Percentiles rank a stretch among this genome's conserved stretches.
Conservation (phyloP, 2,329 filamentous ascomycete species). For the Monilinia polystroma region DNA sequence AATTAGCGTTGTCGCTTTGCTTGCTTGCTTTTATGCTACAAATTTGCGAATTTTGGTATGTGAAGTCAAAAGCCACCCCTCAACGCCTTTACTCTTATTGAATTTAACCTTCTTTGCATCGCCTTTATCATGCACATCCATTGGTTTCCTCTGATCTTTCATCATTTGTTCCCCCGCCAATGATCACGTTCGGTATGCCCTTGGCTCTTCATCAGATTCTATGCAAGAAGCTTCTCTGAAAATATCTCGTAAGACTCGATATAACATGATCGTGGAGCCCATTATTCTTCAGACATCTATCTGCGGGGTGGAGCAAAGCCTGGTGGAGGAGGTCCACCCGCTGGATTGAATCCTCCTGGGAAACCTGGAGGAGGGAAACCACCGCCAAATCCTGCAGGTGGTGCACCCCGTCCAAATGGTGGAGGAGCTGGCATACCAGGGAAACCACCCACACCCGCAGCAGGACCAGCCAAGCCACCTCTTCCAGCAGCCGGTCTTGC, state of each 20-base stretch:
- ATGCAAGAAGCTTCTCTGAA: slow-evolving; percentile 1
- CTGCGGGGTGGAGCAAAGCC: slow-evolving; percentile 45
- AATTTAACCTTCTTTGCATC: slow-evolving; percentile 26
- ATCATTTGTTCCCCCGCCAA: slow-evolving; percentile 21
- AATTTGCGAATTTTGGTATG: slow-evolving; percentile 37
- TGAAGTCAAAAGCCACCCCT: slow-evolving; percentile 37
- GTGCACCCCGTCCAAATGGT: slow-evolving; percentile 49
- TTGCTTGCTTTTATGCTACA: slow-evolving; percentile 38
- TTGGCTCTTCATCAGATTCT: neutral
- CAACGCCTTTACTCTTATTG: slow-evolving; percentile 39
- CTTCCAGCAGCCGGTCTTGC: slow-evolving; percentile 88
- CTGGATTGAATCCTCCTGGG: slow-evolving; percentile 38
- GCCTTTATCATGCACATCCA: slow-evolving; percentile 4
- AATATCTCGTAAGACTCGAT: neutral
- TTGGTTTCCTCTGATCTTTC: slow-evolving; percentile 2
- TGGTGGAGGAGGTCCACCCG: slow-evolving; percentile 61
- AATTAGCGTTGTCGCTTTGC: slow-evolving; percentile 30
- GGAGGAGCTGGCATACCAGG: slow-evolving; percentile 54
- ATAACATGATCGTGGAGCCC: slow-evolving; percentile 9
- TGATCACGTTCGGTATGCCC: neutral
- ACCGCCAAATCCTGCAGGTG: slow-evolving; percentile 47
- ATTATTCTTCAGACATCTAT: slow-evolving; percentile 28
- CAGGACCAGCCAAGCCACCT: slow-evolving; percentile 85
- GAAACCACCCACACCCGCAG: slow-evolving; percentile 79
- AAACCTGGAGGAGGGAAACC: slow-evolving; percentile 50